phyloP scores from a whole-genome alignment of 305 asterid species.

The Fraxinus dipetala region DNA sequence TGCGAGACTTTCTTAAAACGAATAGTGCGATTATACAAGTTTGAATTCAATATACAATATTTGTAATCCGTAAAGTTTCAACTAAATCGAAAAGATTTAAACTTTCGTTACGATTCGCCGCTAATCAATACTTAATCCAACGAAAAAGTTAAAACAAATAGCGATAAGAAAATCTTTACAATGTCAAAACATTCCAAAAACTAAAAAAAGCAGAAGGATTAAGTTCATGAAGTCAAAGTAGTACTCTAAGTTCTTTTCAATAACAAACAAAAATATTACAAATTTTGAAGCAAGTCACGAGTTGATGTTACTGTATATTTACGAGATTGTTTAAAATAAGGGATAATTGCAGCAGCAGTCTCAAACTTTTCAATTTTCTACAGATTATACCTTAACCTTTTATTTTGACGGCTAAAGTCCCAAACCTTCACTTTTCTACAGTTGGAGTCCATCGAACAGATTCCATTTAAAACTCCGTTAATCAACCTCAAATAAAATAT shows the following conservation, averaged over 20 bases:
- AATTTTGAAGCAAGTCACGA: conserved; percentile 3
- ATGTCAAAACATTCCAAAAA: not conserved
- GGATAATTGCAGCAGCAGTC: too few species aligned
- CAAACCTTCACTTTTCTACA: too few species aligned
- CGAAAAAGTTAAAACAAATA: not conserved
- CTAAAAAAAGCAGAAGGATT: not conserved
- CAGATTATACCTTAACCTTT: too few species aligned
- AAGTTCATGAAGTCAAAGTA: not conserved
- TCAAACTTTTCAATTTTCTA: too few species aligned
- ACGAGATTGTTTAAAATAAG: not conserved
- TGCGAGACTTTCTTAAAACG: not conserved
- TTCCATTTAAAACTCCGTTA: too few species aligned
- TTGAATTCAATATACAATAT: not conserved
- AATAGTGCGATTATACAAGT: too few species aligned
- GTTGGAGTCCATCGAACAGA: too few species aligned
- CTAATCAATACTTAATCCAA: not conserved
- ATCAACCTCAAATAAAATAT: too few species aligned
- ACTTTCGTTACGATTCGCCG: not conserved
- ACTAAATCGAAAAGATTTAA: too few species aligned
- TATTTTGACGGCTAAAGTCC: too few species aligned
- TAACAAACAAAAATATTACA: not conserved
- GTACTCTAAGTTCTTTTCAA: not conserved
- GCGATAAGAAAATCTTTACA: not conserved
- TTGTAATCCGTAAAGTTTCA: too few species aligned
- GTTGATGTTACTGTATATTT: not conserved